Percentiles rank a stretch among this genome's conserved stretches.
Evolutionary conservation across 2,329 filamentous ascomycete genomes (phyloP).

Genomic region (Lomentospora prolificans): DNA sequence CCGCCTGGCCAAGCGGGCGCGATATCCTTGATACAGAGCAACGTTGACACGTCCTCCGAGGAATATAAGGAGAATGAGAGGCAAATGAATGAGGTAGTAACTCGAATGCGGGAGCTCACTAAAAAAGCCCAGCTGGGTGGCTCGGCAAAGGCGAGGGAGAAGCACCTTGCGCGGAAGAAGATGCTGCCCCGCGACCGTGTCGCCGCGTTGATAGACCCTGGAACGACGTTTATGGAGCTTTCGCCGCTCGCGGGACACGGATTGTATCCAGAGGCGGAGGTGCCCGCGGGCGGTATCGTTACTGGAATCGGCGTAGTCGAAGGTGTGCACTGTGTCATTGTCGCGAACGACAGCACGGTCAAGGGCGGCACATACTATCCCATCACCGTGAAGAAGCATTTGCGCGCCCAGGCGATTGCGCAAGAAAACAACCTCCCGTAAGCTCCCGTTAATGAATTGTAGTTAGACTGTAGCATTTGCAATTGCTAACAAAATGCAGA

Average conservation of each 20-base stretch:
- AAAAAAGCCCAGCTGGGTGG: constrained; percentile 66
- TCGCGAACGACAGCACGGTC: constrained; percentile 93
- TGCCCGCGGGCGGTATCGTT: constrained; percentile 84
- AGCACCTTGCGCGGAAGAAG: constrained; percentile 80
- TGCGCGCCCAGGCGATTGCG: constrained; percentile 83
- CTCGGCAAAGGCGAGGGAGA: constrained; percentile 69
- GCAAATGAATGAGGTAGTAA: constrained; percentile 67
- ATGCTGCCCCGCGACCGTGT: constrained; percentile 90
- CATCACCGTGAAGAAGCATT: constrained; percentile 94
- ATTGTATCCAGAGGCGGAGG: constrained; percentile 77
- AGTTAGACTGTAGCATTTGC: too few relatives aligned
- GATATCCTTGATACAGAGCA: constrained; percentile 68
- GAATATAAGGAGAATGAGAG: constrained; percentile 73
- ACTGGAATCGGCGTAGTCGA: constrained; percentile 85
- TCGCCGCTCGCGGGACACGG: constrained; percentile 82
- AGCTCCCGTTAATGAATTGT: too few relatives aligned
- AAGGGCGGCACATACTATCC: constrained; percentile 97
- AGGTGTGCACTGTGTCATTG: constrained; percentile 84
- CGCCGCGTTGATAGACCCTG: constrained; percentile 76
- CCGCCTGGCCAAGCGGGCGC: constrained; percentile 72
- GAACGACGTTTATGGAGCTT: constrained; percentile 86
- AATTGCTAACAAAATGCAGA: constrained; percentile 22
- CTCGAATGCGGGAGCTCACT: constrained; percentile 60
- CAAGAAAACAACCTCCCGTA: constrained; percentile 71
- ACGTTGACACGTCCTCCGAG: constrained; percentile 65